phyloP scores from a whole-genome alignment of 1,139 yeast species.

The Lodderomyces elongisporus region DNA sequence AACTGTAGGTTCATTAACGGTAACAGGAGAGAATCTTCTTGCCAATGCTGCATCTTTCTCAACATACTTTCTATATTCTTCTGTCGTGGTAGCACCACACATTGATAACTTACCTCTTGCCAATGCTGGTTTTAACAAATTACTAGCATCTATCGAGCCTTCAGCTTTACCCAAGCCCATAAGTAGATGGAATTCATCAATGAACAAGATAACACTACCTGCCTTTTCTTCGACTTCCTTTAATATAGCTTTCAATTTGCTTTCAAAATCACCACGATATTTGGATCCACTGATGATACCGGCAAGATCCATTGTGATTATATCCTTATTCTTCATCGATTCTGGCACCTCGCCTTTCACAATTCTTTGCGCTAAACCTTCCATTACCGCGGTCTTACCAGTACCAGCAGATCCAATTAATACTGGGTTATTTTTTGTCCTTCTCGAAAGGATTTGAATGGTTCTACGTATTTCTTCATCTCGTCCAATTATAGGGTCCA shows the following conservation, averaged over 20 bases:
- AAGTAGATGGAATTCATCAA: slow-evolving; percentile 88
- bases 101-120: slow-evolving; percentile 92
- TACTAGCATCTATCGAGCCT: slow-evolving; percentile 95
- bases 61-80: slow-evolving; percentile 79
- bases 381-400: slow-evolving; percentile 95
- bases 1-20: slow-evolving; percentile 86
- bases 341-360: slow-evolving; percentile 93
- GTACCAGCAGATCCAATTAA: slow-evolving; percentile 95
- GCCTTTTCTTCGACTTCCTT: slow-evolving; percentile 82
- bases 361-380: slow-evolving; percentile 91
- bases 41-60: slow-evolving; percentile 92
- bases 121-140: slow-evolving; percentile 84
- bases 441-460: slow-evolving; percentile 81
- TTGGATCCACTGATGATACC: slow-evolving; percentile 91
- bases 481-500: slow-evolving; percentile 95
- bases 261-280: slow-evolving; percentile 93
- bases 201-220: slow-evolving; percentile 75
- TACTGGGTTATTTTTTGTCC: slow-evolving; percentile 94
- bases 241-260: slow-evolving; percentile 74
- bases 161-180: slow-evolving; percentile 93
- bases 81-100: slow-evolving; percentile 93
- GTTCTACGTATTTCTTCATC: slow-evolving; percentile 94
- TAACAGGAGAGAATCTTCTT: slow-evolving; percentile 86
- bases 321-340: slow-evolving; percentile 76
- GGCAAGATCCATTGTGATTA: slow-evolving; percentile 82